Conservation (phyloP, 2,329 filamentous ascomycete species). For the Ascochyta koolunga region DNA sequence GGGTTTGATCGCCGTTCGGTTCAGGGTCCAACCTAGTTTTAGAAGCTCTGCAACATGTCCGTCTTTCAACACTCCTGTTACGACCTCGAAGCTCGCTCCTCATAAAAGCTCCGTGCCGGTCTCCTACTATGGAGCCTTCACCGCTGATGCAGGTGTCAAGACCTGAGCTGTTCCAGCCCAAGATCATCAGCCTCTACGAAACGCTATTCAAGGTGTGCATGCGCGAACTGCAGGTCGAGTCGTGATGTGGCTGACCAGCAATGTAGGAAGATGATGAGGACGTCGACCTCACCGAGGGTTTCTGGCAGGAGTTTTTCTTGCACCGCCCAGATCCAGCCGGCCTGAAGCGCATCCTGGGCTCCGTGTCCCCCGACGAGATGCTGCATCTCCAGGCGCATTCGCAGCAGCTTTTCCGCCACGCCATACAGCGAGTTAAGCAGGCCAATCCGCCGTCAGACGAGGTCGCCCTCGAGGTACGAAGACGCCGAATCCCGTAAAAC, state of each 20-base stretch:
- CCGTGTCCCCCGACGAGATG: slow-evolving; percentile 75
- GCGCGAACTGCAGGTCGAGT: background rate
- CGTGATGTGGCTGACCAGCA: slow-evolving; percentile 20
- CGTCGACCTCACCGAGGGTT: slow-evolving; percentile 79
- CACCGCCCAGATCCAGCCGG: slow-evolving; percentile 76
- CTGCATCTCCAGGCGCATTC: slow-evolving; percentile 76
- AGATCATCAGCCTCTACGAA: slow-evolving; percentile 90
- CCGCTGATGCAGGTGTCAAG: slow-evolving; percentile 91
- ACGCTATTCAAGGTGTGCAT: slow-evolving; percentile 69
- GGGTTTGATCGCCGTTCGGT: slow-evolving; percentile 9
- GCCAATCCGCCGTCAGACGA: slow-evolving; percentile 67
- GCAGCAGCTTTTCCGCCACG: slow-evolving; percentile 76
- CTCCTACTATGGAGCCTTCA: slow-evolving; percentile 75
- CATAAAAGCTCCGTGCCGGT: background rate
- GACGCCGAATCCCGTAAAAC: background rate
- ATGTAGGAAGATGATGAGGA: slow-evolving; percentile 62
- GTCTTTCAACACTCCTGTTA: slow-evolving; percentile 7
- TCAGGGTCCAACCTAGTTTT: slow-evolving; percentile 13
- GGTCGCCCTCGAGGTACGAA: slow-evolving; percentile 82
- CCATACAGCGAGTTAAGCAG: slow-evolving; percentile 71
- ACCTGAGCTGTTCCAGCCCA: slow-evolving; percentile 90
- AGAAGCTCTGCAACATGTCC: slow-evolving; percentile 14
- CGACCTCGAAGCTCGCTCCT: background rate
- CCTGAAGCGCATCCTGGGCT: slow-evolving; percentile 71
- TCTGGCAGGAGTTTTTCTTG: slow-evolving; percentile 96